Base-by-base conservation (phyloP, 2,329 filamentous ascomycete genomes). In the Hymenoscyphus fraxineus region DNA sequence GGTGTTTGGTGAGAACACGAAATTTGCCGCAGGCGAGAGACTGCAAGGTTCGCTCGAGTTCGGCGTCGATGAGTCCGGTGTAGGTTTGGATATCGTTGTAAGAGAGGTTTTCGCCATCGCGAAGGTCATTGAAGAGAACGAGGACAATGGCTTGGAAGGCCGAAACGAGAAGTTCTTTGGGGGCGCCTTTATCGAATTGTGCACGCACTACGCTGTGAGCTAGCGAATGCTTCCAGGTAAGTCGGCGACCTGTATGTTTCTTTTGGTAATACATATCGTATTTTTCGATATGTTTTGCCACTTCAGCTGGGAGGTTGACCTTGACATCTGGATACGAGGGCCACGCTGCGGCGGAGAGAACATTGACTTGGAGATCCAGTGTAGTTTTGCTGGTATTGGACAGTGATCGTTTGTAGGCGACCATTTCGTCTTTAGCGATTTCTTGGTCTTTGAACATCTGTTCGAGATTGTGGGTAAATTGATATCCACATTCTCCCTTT, bases 391-490 rank as follows among this genome's bases (percentile, higher is more conserved):
- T 70, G 39, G 85, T 83, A 67, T 85, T 82, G 58, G 84, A 79
- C 5, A 74, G 66, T 7, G 77, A 93, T 76, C 77, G 83, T 76
- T 90, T 95, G 79, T 96, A 99, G 0, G 90, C 86, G n/a, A 84
- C 79, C 89, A 98, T 96, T 75, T 98, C 94, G 72, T 98, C 95
- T 66, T 90, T 90, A 13, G 91, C 91, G 22, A 97, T 83, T 74
- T 97, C 93, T 77, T 98, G 92, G 73, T 99, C 95, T 77, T 96
- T 97, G 81, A 99, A 99, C 95, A 99, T 99, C 67, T 94, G 92
- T 78, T 99, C 96, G 0, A 99, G 82, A 73, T 99, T 99, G 75
- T 97, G 93, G 0, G 95, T 99, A 76, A 99, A 98, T 71, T 87
- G 91, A 15, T 91, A 90, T 47, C 95, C 95, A 74, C 95, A 99